Conservation (phyloP, 768 basidiomycete species). For the Glaciozyma martinii region DNA sequence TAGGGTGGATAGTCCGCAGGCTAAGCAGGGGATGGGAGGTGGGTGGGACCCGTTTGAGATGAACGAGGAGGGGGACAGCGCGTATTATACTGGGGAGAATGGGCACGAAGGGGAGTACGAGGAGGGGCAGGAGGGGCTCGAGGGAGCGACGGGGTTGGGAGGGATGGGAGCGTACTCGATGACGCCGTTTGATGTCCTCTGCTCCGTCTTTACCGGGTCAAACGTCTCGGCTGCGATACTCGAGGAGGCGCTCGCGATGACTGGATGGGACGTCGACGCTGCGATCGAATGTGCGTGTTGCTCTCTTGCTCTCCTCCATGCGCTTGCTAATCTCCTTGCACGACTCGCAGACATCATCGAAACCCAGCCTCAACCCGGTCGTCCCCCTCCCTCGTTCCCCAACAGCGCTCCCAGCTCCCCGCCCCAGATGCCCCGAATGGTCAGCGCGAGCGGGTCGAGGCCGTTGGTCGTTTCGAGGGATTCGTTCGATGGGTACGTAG, state of each 20-base stretch:
- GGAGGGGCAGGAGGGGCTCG: conserved; percentile 12
- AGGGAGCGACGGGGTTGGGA: conserved; percentile 9
- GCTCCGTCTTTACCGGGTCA: conserved; percentile 76
- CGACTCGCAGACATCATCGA: conserved; percentile 52
- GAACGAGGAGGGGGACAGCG: neutral
- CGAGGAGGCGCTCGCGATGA: conserved; percentile 78
- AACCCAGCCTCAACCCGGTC: conserved; percentile 40
- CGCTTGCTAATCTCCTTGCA: no score
- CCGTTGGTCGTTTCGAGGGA: conserved; percentile 35
- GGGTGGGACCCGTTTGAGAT: conserved; percentile 2
- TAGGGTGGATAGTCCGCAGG: neutral
- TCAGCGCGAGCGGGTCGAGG: conserved; percentile 24
- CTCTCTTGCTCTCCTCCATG: conserved; percentile 26
- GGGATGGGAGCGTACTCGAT: conserved; percentile 45
- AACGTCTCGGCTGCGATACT: conserved; percentile 81
- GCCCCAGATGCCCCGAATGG: conserved; percentile 8
- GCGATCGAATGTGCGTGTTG: conserved; percentile 64
- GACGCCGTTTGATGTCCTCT: conserved; percentile 94
- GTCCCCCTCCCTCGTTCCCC: conserved; percentile 46
- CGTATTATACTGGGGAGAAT: neutral
- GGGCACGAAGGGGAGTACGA: neutral
- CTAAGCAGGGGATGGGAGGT: neutral
- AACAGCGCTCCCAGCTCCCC: neutral
- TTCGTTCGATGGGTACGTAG: conserved; percentile 33
- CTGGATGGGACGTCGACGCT: conserved; percentile 88